A percentile compares a stretch with the other conserved stretches of the same genome.
Conservation (phyloP, 495 filamentous ascomycete genomes). For the Pseudoneurospora amorphoporcata region DNA sequence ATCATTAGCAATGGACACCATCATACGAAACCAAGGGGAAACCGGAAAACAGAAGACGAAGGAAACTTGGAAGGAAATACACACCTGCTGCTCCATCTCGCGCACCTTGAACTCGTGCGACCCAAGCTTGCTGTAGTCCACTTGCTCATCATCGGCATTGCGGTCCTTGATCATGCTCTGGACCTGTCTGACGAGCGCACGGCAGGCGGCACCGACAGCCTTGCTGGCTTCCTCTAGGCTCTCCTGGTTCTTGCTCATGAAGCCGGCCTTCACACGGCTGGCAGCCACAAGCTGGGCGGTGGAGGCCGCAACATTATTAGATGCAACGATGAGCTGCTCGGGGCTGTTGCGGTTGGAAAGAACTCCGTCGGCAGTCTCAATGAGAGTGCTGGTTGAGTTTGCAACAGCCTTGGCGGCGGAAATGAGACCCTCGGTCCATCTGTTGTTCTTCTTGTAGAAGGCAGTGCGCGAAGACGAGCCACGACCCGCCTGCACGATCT, state of each 20-base stretch:
- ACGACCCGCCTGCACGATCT: conserved; percentile 92
- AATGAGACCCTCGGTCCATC: conserved; percentile 96
- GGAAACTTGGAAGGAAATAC: conserved; percentile 19
- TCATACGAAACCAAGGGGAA: background rate
- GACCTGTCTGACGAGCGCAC: conserved; percentile 81
- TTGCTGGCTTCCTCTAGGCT: conserved; percentile 83
- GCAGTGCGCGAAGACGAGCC: conserved; percentile 82
- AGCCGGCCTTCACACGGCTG: conserved; percentile 90
- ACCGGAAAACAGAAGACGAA: conserved; percentile 7
- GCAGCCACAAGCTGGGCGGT: conserved; percentile 96
- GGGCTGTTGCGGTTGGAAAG: conserved; percentile 83
- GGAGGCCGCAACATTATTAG: conserved; percentile 90
- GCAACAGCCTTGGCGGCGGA: conserved; percentile 95
- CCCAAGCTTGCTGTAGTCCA: conserved; percentile 80
- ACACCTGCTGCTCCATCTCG: conserved; percentile 99
- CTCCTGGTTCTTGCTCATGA: conserved; percentile 95
- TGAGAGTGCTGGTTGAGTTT: conserved; percentile 80
- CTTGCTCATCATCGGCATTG: conserved; percentile 70
- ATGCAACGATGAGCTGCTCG: conserved; percentile 94
- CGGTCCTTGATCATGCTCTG: conserved; percentile 86
- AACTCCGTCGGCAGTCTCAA: conserved; percentile 95
- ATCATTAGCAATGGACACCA: conserved; percentile 10
- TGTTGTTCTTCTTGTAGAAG: conserved; percentile 98
- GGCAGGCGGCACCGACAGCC: conserved; percentile 82
- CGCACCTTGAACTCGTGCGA: conserved; percentile 94